These are phyloP conservation scores for Saprolegnia diclina DNA, from an alignment of 352 stramenopile genomes.

Conservation along the genomic window DNA sequence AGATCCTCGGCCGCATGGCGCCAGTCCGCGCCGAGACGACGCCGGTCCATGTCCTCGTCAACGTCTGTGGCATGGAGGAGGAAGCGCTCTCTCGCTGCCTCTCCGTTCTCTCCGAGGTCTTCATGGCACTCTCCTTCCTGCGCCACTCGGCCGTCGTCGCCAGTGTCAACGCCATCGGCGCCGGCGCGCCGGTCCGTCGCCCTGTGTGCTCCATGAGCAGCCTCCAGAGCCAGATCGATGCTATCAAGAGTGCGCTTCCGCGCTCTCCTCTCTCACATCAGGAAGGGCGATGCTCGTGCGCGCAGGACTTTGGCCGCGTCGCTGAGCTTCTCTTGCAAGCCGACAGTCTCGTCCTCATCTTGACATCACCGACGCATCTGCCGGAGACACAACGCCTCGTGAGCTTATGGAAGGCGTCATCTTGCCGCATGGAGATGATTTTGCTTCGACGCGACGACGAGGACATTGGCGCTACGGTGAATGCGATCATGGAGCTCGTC, in stretches of 20 bases:
- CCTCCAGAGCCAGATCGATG: slow-evolving; percentile 13
- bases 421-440: slow-evolving; percentile 33
- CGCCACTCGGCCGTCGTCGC: slow-evolving; percentile 17
- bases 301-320: background rate
- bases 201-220: slow-evolving; percentile 14
- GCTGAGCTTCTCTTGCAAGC: slow-evolving; percentile 1
- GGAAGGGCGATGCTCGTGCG: slow-evolving; percentile 6
- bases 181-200: background rate
- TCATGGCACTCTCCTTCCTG: slow-evolving; percentile 3
- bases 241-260: background rate
- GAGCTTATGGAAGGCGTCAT: background rate
- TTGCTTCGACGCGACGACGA: slow-evolving; percentile 41
- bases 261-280: background rate
- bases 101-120: slow-evolving; percentile 11
- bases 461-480: slow-evolving; percentile 33
- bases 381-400: background rate
- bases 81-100: background rate
- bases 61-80: slow-evolving; percentile 18
- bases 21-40: slow-evolving; percentile 5
- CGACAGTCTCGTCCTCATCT: background rate
- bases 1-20: background rate
- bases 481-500: slow-evolving; percentile 30
- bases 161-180: slow-evolving; percentile 23
- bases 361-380: slow-evolving; percentile 8
- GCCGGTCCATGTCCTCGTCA: slow-evolving; percentile 18